Percentiles rank a stretch among this genome's conserved stretches.
Conservation (phyloP, 495 filamentous ascomycete species). For the Podospora sp. region DNA sequence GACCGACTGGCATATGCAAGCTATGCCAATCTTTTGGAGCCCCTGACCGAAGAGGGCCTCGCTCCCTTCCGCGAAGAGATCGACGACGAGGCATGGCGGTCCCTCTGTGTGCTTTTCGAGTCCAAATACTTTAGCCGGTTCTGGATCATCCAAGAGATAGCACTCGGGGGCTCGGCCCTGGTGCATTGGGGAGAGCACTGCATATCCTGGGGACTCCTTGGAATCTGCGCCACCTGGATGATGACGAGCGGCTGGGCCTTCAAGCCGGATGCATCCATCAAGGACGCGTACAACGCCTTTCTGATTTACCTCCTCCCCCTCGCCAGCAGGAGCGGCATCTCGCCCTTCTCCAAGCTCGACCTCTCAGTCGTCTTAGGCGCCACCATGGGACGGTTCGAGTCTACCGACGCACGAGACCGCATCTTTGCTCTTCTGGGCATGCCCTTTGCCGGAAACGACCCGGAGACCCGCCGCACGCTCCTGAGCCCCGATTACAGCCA, state of each 20-base stretch:
- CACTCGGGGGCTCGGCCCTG: constrained; percentile 10
- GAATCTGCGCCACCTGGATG: constrained; percentile 20
- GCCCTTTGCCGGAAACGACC: constrained; percentile 22
- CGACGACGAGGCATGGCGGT: constrained; percentile 1
- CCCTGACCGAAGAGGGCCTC: constrained; percentile 6
- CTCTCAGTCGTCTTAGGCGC: constrained; percentile 17
- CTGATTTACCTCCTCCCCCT: constrained; percentile 19
- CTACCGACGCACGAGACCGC: constrained; percentile 20
- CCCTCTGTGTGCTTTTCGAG: constrained; percentile 16
- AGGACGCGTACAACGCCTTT: constrained; percentile 21
- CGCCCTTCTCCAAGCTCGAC: constrained; percentile 20
- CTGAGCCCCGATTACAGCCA: constrained; percentile 17
- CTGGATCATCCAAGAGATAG: constrained; percentile 23
- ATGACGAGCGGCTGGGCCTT: constrained; percentile 17
- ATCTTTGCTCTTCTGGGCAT: constrained; percentile 22
- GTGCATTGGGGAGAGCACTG: constrained; percentile 20
- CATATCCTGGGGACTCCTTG: constrained; percentile 20
- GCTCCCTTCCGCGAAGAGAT: background rate
- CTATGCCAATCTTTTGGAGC: constrained; percentile 12
- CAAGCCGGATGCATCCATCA: constrained; percentile 4
- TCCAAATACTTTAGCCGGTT: constrained; percentile 19
- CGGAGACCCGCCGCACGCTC: background rate
- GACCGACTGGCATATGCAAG: constrained; percentile 13
- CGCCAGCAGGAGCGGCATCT: constrained; percentile 12
- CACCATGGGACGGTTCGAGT: constrained; percentile 13